These are phyloP conservation scores for Chaetomium globosum DNA, from an alignment of 2,329 filamentous ascomycete genomes.

Conservation along the genomic window DNA sequence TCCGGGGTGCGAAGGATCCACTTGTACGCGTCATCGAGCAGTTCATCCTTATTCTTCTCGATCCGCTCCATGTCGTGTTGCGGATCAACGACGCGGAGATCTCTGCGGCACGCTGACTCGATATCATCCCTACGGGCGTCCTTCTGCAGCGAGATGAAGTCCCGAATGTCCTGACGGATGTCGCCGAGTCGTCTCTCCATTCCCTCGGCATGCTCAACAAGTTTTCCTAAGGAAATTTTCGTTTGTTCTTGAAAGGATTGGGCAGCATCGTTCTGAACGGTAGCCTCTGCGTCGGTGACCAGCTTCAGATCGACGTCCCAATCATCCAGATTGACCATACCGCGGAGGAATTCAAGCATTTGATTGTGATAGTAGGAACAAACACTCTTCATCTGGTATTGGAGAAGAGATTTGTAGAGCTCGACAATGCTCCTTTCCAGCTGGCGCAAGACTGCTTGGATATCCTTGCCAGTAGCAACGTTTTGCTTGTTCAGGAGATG, in stretches of 20 bases:
- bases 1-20: constrained; percentile 30
- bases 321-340: no score
- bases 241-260: constrained; percentile 30
- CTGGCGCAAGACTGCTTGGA: constrained; percentile 7
- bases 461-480: neutral
- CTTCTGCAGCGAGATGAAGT: constrained; percentile 27
- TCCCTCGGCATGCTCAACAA: no score
- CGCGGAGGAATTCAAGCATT: constrained; percentile 2
- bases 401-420: constrained; percentile 36
- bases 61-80: constrained; percentile 30
- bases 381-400: constrained; percentile 26
- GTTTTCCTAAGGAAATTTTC: no score
- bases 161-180: constrained; percentile 3
- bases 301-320: no score
- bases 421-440: constrained; percentile 38
- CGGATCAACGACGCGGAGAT: constrained; percentile 31
- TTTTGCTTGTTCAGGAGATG: constrained; percentile 29
- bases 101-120: constrained; percentile 26
- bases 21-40: constrained; percentile 30
- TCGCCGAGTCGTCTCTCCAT: no score
- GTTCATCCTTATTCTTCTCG: constrained; percentile 29
- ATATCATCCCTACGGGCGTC: constrained; percentile 22
- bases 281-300: no score
- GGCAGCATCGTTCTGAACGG: no score
- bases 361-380: constrained; percentile 43